A percentile compares a stretch with the other conserved stretches of the same genome.
These are phyloP conservation scores for Peniophora sp. DNA, from an alignment of 1,284 basidiomycete species.

Conservation along the genomic window DNA sequence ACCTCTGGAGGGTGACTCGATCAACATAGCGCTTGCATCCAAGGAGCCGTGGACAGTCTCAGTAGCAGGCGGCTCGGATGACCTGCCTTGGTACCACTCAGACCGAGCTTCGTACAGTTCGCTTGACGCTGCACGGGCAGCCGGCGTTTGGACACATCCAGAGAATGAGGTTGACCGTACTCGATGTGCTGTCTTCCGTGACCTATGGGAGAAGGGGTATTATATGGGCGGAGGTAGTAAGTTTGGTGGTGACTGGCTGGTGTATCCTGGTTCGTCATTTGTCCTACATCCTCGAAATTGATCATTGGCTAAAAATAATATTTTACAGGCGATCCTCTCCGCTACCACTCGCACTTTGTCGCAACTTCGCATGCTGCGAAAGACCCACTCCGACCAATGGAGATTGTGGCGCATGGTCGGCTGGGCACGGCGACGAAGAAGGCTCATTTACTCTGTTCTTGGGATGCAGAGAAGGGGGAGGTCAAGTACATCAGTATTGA, in stretches of 20 bases:
- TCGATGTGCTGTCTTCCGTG: slow-evolving; percentile 72
- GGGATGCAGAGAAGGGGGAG: slow-evolving; percentile 63
- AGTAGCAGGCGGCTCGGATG: slow-evolving; percentile 54
- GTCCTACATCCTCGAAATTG: neutral
- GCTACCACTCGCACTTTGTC: slow-evolving; percentile 97
- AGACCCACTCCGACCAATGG: slow-evolving; percentile 63
- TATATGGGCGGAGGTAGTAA: slow-evolving; percentile 85
- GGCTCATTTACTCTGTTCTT: slow-evolving; percentile 85
- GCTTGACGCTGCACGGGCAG: slow-evolving; percentile 52
- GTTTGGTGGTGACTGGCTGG: slow-evolving; percentile 93
- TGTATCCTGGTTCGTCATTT: slow-evolving; percentile 77
- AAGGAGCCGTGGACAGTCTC: slow-evolving; percentile 42
- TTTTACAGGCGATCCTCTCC: slow-evolving; percentile 77
- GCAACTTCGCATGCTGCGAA: slow-evolving; percentile 72
- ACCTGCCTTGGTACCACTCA: slow-evolving; percentile 55
- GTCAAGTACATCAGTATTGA: slow-evolving; percentile 81
- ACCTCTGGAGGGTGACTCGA: slow-evolving; percentile 13
- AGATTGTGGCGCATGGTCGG: slow-evolving; percentile 91
- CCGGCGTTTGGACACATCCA: slow-evolving; percentile 77
- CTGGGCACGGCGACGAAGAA: slow-evolving; percentile 98
- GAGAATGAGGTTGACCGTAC: slow-evolving; percentile 56
- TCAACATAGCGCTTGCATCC: slow-evolving; percentile 10
- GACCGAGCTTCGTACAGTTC: slow-evolving; percentile 37
- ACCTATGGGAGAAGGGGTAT: slow-evolving; percentile 74
- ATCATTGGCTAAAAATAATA: neutral